Evolutionary conservation across 148 eudicot genomes (phyloP).

Genomic region (Persicaria tinctoria): DNA sequence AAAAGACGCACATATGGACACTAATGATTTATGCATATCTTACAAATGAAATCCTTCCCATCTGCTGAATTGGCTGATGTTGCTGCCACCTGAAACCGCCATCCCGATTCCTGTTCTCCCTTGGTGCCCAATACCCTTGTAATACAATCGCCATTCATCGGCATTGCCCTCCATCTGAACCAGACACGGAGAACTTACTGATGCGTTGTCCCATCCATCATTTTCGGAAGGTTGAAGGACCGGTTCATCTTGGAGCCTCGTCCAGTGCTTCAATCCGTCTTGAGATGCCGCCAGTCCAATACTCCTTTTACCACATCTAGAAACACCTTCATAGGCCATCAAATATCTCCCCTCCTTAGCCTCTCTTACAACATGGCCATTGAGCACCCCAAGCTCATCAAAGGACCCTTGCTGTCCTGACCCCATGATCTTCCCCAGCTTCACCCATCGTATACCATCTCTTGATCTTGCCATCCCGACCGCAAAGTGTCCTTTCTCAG

Average conservation of each 20-base stretch:
- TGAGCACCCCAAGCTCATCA: conserved; percentile 53
- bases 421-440: conserved; percentile 19
- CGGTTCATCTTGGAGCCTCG: conserved; percentile 30
- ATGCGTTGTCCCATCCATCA: conserved; percentile 56
- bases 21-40: neutral
- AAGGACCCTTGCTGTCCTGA: conserved; percentile 24
- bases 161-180: conserved; percentile 62
- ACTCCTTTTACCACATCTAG: conserved; percentile 43
- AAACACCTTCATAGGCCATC: conserved; percentile 79
- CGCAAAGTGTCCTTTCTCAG: conserved; percentile 5
- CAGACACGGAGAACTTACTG: conserved; percentile 66
- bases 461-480: conserved; percentile 24
- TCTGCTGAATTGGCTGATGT: conserved; percentile 35
- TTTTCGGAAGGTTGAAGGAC: conserved; percentile 30
- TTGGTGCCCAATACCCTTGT: conserved; percentile 46
- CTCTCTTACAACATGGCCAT: conserved; percentile 44
- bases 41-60: conserved; percentile 49
- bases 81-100: conserved; percentile 51
- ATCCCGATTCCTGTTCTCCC: conserved; percentile 58
- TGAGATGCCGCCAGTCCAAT: conserved; percentile 55
- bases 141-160: conserved; percentile 72
- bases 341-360: conserved; percentile 49
- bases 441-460: conserved; percentile 30
- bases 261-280: conserved; percentile 69
- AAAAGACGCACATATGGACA: neutral